Base-by-base conservation (phyloP, 108 stramenopile species). In the Licmophora abbreviata region DNA sequence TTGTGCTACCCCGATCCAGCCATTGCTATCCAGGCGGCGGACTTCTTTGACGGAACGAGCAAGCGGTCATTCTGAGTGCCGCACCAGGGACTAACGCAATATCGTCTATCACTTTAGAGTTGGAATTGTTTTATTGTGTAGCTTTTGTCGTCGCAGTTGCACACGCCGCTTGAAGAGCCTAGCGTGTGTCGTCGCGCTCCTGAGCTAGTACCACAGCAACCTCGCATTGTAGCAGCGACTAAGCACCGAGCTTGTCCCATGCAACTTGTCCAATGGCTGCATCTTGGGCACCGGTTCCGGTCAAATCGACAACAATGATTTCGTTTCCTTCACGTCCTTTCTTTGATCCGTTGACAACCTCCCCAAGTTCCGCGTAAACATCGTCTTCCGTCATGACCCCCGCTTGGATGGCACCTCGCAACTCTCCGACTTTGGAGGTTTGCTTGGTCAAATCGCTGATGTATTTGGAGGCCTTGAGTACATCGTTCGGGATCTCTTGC, bases 221-320 rank as follows among this genome's bases (percentile, higher is more conserved):
- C n/a, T n/a, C n/a, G n/a, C n/a, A n/a, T n/a, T n/a, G n/a, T n/a
- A n/a, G n/a, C n/a, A n/a, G n/a, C n/a, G n/a, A n/a, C n/a, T n/a
- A n/a, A n/a, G n/a, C 38, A 40, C 38, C 38, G 5, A 83, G 68
- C 30, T 85, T 85, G 42, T 88, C 76, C 85, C 85, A 88, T 27
- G 85, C 85, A 38, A 88, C 85, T 64, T 85, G 81, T 30, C 89
- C 89, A 55, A 91, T 91, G 6, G 89, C 89, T 34, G 89, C 89
- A 65, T 91, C 89, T 59, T 95, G 94, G 20, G 94, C 94, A 3
- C 94, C 85, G 2, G 94, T 95, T n/a, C 94, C 94, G 7, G 94
- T 95, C 42, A 95, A 69, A 67, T 95, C 94, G 12, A 95, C 94
- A 4, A 95, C 88, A 67, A 95, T 93, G 11, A 95, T 74, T 68